Evolutionary conservation across 768 basidiomycete genomes (phyloP).

Genomic region (Hirschioporus abietinus): DNA sequence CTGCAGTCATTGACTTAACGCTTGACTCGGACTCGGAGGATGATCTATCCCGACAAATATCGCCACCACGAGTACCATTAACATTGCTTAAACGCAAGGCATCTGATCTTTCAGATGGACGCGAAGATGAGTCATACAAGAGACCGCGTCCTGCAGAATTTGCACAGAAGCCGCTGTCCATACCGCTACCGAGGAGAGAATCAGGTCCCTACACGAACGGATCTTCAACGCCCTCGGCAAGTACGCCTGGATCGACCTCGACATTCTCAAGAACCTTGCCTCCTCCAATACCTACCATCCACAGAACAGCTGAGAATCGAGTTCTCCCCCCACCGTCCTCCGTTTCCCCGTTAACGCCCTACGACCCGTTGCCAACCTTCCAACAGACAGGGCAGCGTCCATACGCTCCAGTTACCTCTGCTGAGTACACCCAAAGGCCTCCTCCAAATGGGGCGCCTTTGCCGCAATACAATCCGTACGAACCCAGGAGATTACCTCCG

Average conservation of each 20-base stretch:
- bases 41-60: slow-evolving; percentile 25
- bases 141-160: not conserved
- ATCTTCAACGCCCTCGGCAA: slow-evolving; percentile 2
- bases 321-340: not conserved
- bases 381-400: not conserved
- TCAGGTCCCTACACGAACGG: slow-evolving; percentile 6
- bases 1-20: slow-evolving; percentile 80
- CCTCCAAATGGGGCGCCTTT: not conserved
- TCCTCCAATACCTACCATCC: not conserved
- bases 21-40: slow-evolving; percentile 71
- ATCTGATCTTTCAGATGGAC: slow-evolving; percentile 25
- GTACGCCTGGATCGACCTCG: not conserved
- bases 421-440: not conserved
- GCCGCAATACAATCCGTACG: not conserved
- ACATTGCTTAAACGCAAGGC: slow-evolving; percentile 54
- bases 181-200: slow-evolving; percentile 5
- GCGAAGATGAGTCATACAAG: not conserved
- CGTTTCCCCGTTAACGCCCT: not conserved
- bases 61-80: not conserved
- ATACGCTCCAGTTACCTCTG: not conserved
- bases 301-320: not conserved
- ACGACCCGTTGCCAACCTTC: not conserved
- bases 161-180: slow-evolving; percentile 5
- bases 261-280: not conserved
- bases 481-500: not conserved